These are phyloP conservation scores for Moesziomyces sp. DNA, from an alignment of 1,284 basidiomycete species.

Conservation along the genomic window DNA sequence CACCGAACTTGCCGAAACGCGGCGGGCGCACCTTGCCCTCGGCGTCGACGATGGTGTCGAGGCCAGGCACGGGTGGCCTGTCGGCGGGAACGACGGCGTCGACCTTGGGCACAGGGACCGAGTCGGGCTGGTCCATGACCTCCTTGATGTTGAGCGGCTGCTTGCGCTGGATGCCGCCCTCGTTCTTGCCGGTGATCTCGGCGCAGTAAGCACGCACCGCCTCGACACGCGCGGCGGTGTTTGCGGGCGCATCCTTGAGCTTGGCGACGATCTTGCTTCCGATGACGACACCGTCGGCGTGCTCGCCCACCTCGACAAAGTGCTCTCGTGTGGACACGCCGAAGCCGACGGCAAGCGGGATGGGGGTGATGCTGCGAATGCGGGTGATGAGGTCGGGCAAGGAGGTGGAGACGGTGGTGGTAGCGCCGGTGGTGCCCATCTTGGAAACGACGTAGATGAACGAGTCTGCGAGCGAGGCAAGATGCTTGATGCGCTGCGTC, in stretches of 20 bases:
- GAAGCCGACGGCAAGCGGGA: constrained; percentile 94
- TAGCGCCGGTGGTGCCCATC: constrained; percentile 98
- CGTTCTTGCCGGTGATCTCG: constrained; percentile 73
- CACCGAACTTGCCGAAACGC: constrained; percentile 94
- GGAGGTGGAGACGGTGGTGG: constrained; percentile 73
- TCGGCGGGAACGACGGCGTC: constrained; percentile 55
- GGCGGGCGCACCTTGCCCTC: constrained; percentile 71
- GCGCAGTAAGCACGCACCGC: constrained; percentile 72
- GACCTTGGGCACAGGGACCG: constrained; percentile 56
- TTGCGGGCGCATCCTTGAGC: constrained; percentile 74
- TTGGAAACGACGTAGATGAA: constrained; percentile 89
- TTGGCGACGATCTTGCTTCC: constrained; percentile 86
- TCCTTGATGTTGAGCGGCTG: constrained; percentile 55
- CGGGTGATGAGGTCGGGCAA: constrained; percentile 66
- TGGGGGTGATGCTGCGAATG: constrained; percentile 71
- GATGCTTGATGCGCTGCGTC: constrained; percentile 85
- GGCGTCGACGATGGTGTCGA: constrained; percentile 53
- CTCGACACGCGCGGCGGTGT: constrained; percentile 69
- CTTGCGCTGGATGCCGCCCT: constrained; percentile 59
- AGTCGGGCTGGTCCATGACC: constrained; percentile 49
- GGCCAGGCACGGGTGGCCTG: constrained; percentile 48
- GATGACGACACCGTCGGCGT: constrained; percentile 91
- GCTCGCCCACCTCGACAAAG: constrained; percentile 83
- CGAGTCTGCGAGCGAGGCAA: constrained; percentile 90
- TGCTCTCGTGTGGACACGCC: constrained; percentile 93